phyloP scores from a whole-genome alignment of 2,329 filamentous ascomycete species.

The Talaromyces marneffei region DNA sequence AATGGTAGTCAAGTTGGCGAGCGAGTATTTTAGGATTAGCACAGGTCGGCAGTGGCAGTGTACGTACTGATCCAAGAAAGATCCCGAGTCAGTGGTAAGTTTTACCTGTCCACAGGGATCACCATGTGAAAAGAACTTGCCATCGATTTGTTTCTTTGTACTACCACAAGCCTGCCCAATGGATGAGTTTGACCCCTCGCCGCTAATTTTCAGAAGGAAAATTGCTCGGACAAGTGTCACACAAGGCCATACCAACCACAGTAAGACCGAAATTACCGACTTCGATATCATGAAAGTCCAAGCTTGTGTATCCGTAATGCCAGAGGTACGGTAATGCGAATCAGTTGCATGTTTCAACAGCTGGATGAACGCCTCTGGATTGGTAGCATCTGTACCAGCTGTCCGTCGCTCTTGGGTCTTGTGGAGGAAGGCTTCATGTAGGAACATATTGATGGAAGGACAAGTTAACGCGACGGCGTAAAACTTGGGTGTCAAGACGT shows the following conservation, averaged over 20 bases:
- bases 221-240: background rate
- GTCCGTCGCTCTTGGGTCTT: background rate
- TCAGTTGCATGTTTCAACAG: slow-evolving; percentile 1
- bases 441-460: background rate
- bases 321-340: background rate
- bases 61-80: background rate
- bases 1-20: background rate
- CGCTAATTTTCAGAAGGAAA: background rate
- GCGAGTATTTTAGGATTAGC: background rate
- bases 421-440: background rate
- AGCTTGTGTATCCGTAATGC: background rate
- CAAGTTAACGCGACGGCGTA: background rate
- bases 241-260: background rate
- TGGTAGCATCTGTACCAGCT: background rate
- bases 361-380: background rate
- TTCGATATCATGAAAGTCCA: background rate
- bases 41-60: background rate
- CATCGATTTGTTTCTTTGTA: background rate
- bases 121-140: background rate
- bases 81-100: background rate
- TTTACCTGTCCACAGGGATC: background rate
- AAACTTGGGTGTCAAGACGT: slow-evolving; percentile 1
- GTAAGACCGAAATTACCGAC: background rate
- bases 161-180: background rate
- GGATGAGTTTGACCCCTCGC: background rate